Conservation (phyloP, 2,329 filamentous ascomycete genomes). For the Trichoderma atroviride region DNA sequence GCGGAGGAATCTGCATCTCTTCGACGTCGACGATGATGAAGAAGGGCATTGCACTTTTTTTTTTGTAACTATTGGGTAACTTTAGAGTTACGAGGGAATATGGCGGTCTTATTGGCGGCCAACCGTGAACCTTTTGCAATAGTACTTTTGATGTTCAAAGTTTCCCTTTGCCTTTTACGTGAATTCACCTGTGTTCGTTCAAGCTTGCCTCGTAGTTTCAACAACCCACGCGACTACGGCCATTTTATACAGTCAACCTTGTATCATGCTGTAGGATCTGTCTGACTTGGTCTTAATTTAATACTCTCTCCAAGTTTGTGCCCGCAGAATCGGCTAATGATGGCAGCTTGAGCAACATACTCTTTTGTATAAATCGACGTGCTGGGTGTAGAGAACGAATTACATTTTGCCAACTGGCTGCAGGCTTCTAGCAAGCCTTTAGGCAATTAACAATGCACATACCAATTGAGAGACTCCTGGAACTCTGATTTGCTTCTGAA, state of each 20-base stretch:
- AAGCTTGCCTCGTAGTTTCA: neutral
- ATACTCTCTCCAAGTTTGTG: too few relatives aligned
- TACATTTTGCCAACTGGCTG: too few relatives aligned
- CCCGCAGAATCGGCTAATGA: too few relatives aligned
- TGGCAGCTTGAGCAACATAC: too few relatives aligned
- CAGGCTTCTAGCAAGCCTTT: too few relatives aligned
- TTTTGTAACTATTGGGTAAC: slow-evolving; percentile 16
- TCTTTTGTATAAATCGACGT: too few relatives aligned
- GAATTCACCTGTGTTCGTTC: neutral
- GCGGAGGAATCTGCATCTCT: neutral
- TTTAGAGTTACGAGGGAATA: slow-evolving; percentile 20
- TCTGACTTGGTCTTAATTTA: neutral
- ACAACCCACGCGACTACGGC: neutral
- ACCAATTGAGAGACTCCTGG: too few relatives aligned
- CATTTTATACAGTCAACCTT: neutral
- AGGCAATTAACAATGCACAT: too few relatives aligned
- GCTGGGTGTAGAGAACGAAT: too few relatives aligned
- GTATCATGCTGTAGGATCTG: neutral
- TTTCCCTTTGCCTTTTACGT: neutral
- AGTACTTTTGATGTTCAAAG: slow-evolving; percentile 23
- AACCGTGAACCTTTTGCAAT: slow-evolving; percentile 22
- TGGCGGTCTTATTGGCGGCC: slow-evolving; percentile 16
- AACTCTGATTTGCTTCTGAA: neutral
- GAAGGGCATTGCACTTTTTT: slow-evolving; percentile 14
- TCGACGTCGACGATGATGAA: slow-evolving; percentile 2